Evolutionary conservation across 208 protist species (phyloP).

Genomic region (Trichomonas tenax): DNA sequence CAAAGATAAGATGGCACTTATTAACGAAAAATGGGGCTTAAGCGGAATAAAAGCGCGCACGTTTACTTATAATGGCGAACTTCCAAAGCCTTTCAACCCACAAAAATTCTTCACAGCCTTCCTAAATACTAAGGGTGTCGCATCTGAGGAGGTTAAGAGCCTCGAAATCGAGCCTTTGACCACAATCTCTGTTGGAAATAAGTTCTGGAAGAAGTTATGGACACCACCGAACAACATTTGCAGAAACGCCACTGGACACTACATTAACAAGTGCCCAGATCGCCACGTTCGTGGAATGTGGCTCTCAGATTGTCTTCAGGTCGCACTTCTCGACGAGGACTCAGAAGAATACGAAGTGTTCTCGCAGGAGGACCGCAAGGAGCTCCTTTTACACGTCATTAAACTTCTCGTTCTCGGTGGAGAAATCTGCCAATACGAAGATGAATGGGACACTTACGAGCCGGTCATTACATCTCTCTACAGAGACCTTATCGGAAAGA

Average conservation of each 20-base stretch:
- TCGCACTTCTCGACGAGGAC: not conserved
- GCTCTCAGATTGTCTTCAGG: not conserved
- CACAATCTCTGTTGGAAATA: not conserved
- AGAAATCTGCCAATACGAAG: slow-evolving; percentile 11
- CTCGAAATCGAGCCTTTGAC: not conserved
- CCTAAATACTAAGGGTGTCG: not conserved
- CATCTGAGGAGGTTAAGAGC: not conserved
- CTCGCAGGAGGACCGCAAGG: not conserved
- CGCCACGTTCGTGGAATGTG: not conserved
- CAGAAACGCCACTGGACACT: not conserved
- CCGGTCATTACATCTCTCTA: slow-evolving; percentile 8
- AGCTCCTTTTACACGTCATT: not conserved
- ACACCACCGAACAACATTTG: not conserved
- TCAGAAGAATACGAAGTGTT: slow-evolving; percentile 10
- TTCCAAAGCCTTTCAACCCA: not conserved
- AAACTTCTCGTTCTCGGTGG: not conserved
- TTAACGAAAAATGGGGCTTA: not conserved
- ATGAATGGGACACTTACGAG: slow-evolving; percentile 5
- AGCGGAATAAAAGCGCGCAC: not conserved
- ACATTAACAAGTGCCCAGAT: not conserved
- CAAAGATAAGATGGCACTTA: not conserved
- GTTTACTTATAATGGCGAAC: not conserved
- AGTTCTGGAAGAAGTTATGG: not conserved
- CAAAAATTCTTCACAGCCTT: not conserved
- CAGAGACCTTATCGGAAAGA: not conserved